phyloP scores from a whole-genome alignment of 2,329 filamentous ascomycete genomes.

The Moelleriella libera region DNA sequence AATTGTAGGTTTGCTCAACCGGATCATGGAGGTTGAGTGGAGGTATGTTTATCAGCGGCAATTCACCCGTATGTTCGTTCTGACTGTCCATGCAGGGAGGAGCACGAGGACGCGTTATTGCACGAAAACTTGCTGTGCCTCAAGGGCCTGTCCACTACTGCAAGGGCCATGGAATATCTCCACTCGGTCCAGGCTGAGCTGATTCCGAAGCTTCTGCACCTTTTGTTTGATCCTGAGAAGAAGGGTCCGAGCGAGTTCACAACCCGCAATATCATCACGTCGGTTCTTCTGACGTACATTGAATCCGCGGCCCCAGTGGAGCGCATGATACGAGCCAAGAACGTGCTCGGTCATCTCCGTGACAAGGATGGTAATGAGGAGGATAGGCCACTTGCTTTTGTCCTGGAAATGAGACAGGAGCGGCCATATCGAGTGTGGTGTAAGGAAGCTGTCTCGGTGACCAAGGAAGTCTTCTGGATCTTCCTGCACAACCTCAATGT shows the following conservation, averaged over 20 bases:
- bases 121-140: conserved; percentile 88
- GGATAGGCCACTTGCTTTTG: conserved; percentile 67
- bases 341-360: conserved; percentile 65
- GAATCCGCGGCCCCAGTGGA: conserved; percentile 49
- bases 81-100: conserved; percentile 47
- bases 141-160: conserved; percentile 88
- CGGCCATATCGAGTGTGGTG: conserved; percentile 89
- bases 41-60: conserved; percentile 36
- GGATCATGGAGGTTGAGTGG: conserved; percentile 96
- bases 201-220: conserved; percentile 72
- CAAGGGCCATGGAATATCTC: conserved; percentile 69
- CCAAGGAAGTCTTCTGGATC: conserved; percentile 98
- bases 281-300: conserved; percentile 78
- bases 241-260: conserved; percentile 96
- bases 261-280: conserved; percentile 80
- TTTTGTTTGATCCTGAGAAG: conserved; percentile 96
- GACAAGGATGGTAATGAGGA: conserved; percentile 67
- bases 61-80: background rate
- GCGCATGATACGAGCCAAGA: conserved; percentile 52
- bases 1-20: conserved; percentile 70
- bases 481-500: conserved; percentile 92
- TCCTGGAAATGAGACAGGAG: conserved; percentile 74
- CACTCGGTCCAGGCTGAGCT: conserved; percentile 65
- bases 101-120: conserved; percentile 85
- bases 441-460: conserved; percentile 82